Evolutionary conservation across 805 yeast genomes (phyloP), one percentile per base, ranked within the genome.

Genomic region (Zygoascus biomembranicola): DNA sequence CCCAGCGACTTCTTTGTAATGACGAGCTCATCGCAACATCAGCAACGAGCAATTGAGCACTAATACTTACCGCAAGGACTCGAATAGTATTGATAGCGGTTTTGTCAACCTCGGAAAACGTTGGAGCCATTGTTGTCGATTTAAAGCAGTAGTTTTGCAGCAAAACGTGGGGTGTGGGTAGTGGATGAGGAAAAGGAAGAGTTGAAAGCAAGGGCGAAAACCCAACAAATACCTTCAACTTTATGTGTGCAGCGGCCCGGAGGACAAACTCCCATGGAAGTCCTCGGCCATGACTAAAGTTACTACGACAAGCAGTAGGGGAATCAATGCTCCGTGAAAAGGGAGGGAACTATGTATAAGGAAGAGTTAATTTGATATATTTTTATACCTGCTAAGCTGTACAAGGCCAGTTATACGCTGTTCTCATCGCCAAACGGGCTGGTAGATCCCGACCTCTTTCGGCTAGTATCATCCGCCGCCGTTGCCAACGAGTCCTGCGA

Each of bases 31-130:
- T 35, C 39, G 39, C 39, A 35, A n/a, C 44, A 13, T 2, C 6
- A 11, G 10, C 23, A 42, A 8, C 9, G 11, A 42, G 44, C 44
- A 42, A 19, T 42, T 19, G 44, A n/a, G 39, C 39, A n/a, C 39
- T 13, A 23, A 56, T 45, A 66, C 71, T 57, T 66, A 69, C 87
- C 37, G 98, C 82, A 64, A 92, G 79, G 57, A 84, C 74, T 76
- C 97, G 89, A 76, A 92, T 87, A 63, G 98, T 88, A 77, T 80
- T 77, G 73, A 92, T 77, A 55, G 96, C 87, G 69, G 77, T 77
- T 61, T 75, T 76, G 71, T 90, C 96, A 65, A 87, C 73, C 57
- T 80, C 84, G 50, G 78, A 66, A 63, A 69, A 71, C 35, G 55
- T 42, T 14, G 47, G 51, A 52, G 56, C 49, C 58, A 55, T 53